These are phyloP conservation scores for Phaseolus lunatus DNA, from an alignment of 306 rosid genomes.

Conservation along the genomic window DNA sequence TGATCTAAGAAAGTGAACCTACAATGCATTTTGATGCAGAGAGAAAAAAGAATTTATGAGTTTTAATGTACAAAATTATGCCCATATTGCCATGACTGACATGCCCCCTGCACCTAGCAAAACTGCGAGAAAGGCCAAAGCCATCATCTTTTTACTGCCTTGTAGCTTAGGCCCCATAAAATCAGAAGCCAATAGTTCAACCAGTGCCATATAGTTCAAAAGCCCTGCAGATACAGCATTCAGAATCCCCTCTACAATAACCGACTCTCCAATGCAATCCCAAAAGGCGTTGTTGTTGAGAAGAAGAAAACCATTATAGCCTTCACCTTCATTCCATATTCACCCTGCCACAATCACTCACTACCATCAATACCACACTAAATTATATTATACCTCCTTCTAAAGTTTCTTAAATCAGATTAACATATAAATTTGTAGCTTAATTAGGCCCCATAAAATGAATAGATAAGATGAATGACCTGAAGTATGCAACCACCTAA, in stretches of 20 bases:
- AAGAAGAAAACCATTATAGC: slow-evolving; percentile 63
- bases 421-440: too few species aligned
- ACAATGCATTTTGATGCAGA: too few species aligned
- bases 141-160: slow-evolving; percentile 55
- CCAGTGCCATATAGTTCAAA: slow-evolving; percentile 71
- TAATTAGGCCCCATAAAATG: too few species aligned
- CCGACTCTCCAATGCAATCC: slow-evolving; percentile 64
- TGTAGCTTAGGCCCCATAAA: slow-evolving; percentile 70
- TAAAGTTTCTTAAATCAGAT: too few species aligned
- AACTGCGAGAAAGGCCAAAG: slow-evolving; percentile 56
- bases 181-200: slow-evolving; percentile 64
- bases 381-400: too few species aligned
- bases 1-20: too few species aligned
- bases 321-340: slow-evolving; percentile 60
- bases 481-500: slow-evolving; percentile 76
- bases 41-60: too few species aligned
- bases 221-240: slow-evolving; percentile 75
- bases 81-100: slow-evolving; percentile 82
- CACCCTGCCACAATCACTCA: slow-evolving; percentile 53
- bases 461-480: slow-evolving; percentile 48
- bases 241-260: slow-evolving; percentile 69
- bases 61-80: slow-evolving; percentile 35
- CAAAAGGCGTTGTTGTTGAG: slow-evolving; percentile 73
- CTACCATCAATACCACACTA: not conserved
- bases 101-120: slow-evolving; percentile 70